Percentiles rank a stretch among this genome's conserved stretches.
Evolutionary conservation across 768 basidiomycete genomes (phyloP).

Genomic region (Lentinula raphanica): DNA sequence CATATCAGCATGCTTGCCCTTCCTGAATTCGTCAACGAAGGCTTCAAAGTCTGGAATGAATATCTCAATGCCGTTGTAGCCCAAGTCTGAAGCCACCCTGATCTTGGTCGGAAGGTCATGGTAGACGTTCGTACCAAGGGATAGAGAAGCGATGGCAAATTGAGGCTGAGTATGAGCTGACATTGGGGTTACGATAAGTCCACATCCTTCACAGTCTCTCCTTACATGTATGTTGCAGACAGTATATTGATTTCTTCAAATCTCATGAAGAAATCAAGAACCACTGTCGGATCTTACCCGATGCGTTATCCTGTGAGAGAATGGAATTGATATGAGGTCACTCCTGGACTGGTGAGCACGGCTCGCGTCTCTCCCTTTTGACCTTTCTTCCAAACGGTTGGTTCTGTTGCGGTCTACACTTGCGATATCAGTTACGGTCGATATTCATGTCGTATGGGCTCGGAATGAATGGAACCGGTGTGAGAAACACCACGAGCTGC

Average conservation of each 20-base stretch:
- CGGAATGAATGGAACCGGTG: not conserved
- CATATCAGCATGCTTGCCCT: constrained; percentile 14
- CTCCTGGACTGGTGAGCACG: not conserved
- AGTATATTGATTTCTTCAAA: not conserved
- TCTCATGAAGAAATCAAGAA: not conserved
- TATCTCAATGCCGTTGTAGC: constrained; percentile 29
- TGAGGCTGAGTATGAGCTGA: not conserved
- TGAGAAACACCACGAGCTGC: not conserved
- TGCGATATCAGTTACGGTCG: not conserved
- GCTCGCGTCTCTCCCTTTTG: not conserved
- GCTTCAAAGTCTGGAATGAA: constrained; percentile 22
- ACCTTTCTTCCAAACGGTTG: not conserved
- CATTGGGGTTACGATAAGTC: not conserved
- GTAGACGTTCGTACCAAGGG: constrained; percentile 21
- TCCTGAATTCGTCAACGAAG: constrained; percentile 18
- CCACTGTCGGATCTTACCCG: not conserved
- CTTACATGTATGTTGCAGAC: not conserved
- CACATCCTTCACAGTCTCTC: not conserved
- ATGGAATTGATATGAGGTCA: not conserved
- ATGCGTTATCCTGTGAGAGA: not conserved
- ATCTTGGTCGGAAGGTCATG: constrained; percentile 28
- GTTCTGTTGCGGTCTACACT: not conserved
- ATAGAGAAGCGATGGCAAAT: constrained; percentile 23
- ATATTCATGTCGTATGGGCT: not conserved
- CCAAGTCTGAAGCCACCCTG: constrained; percentile 23